Base-by-base conservation (phyloP, 2,329 filamentous ascomycete species). In the Colletotrichum noveboracense region DNA sequence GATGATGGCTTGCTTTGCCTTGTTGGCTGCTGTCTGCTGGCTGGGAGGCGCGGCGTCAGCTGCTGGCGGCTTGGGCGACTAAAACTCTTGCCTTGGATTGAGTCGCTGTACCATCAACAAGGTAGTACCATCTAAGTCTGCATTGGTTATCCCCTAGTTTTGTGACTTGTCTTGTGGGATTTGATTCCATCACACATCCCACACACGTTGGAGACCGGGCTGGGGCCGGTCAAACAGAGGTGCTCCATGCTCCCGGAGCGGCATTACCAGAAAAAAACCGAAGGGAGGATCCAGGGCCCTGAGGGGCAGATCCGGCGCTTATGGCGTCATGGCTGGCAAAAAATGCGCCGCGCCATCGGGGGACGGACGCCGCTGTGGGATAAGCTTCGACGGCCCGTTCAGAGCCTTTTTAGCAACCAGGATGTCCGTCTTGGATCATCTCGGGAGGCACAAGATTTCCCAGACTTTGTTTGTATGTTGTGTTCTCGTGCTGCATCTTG, bases 311-410 rank as follows among this genome's bases (percentile, higher is more conserved):
- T 69, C 43, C 43, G 74, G 56, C 74, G 70, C 64, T 74, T 76
- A 76, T 74, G 48, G 74, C 74, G 74, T 76, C 70, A 74, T 74
- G 65, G 30, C 58, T 36, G 43, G n/a, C n/a, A 21, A 38, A 65
- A 55, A 72, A 26, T 24, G 24, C 73, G 62, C 55, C 69, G 69
- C 30, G 55, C 26, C 55, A 34, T 48, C 38, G 48, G 48, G 64
- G 32, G 28, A 66, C 16, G 26, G 24, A 60, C 61, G 48, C 24
- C 38, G 36, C 30, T 26, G 48, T 10, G 64, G 34, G 28, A 68
- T 62, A 68, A 73, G 58, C 73, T 68, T 75, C 56, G 43, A 58
- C n/a, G 56, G 64, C 8, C 68, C 62, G 69, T 64, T n/a, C 62
- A 36, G n/a, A 26, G 26, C 55, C 24, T 34, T 66, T 32, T n/a